Evolutionary conservation across 129 eudicot genomes (phyloP).

Genomic region (Pittosporum tobira): DNA sequence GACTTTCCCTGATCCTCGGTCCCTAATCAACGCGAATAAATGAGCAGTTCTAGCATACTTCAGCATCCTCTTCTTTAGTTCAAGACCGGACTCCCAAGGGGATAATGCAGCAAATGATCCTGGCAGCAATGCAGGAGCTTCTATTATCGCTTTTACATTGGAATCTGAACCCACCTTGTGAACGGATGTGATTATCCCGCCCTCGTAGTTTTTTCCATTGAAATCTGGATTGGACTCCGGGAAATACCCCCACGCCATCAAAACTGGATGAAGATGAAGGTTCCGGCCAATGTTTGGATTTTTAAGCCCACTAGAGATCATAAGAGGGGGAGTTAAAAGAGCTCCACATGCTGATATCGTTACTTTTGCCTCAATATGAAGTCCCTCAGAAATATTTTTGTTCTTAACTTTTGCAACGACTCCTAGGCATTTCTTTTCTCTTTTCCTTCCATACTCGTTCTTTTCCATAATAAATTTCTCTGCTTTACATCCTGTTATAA

Average conservation of each 20-base stretch:
- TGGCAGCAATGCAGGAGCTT: constrained; percentile 57
- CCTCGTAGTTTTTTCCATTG: constrained; percentile 54
- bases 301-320: constrained; percentile 69
- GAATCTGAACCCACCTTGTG: constrained; percentile 35
- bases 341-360: constrained; percentile 84
- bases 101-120: constrained; percentile 54
- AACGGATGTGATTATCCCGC: constrained; percentile 69
- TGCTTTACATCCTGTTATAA: constrained; percentile 71
- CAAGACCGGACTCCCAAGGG: constrained; percentile 62
- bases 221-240: constrained; percentile 40
- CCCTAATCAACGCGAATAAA: constrained; percentile 55
- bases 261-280: constrained; percentile 71
- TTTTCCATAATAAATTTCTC: constrained; percentile 37
- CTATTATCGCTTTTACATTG: constrained; percentile 44
- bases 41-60: constrained; percentile 70
- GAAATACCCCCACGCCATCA: constrained; percentile 92
- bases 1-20: constrained; percentile 64
- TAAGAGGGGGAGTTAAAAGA: constrained; percentile 62
- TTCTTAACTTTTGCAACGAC: constrained; percentile 36
- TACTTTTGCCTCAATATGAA: constrained; percentile 61
- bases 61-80: constrained; percentile 44
- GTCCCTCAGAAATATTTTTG: constrained; percentile 22
- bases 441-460: constrained; percentile 18
- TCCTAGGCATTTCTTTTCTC: constrained; percentile 57
- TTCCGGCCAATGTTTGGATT: constrained; percentile 64